Base-by-base conservation (phyloP, 306 rosid species). In the Astragalus glycyphyllos region DNA sequence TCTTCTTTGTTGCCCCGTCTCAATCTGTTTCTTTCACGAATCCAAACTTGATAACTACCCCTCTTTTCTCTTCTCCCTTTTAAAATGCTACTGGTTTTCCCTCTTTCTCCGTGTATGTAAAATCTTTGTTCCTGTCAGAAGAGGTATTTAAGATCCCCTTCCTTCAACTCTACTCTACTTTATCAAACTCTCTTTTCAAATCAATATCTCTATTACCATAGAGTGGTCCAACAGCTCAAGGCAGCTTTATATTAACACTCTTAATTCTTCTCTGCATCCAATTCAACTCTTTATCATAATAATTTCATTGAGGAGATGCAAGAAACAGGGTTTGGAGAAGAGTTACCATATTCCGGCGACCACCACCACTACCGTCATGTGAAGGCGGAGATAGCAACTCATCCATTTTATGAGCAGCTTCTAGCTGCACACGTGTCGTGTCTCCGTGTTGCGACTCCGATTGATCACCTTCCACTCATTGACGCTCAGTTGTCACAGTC, bases 361-460 rank as follows among this genome's bases (percentile, higher is more conserved):
- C 31, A 26, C 31, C 31, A 26, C 3, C 31, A 26, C 44, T 9
- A 68, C 49, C 83, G 83, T n/a, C 90, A 83, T 7, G 76, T 83
- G 46, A 92, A 89, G 86, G 89, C 91, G 11, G 96, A 92, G 89
- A 92, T 92, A 56, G 96, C 86, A 8, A 82, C 88, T 0, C 98
- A 89, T 61, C 98, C 98, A 4, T 79, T 92, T 0, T 92, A 71
- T 8, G 98, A 89, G 51, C 98, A 89, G 84, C 87, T 92, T 17
- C 83, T 92, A 1, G 55, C 92, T 0, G 95, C 98, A 0, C 98
- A 92, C 47, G 90, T 92, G 62, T 78, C 90, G 0, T 89, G 98
- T 46, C 90, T 92, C 10, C 87, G 96, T 2, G 98, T 92, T 2
- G 98, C 98, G 23, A 92, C 98, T 8, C 98, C 98, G 10, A 86